These are phyloP conservation scores for Rhodomyrtus psidioides DNA, from an alignment of 441 rosid genomes.

Conservation along the genomic window DNA sequence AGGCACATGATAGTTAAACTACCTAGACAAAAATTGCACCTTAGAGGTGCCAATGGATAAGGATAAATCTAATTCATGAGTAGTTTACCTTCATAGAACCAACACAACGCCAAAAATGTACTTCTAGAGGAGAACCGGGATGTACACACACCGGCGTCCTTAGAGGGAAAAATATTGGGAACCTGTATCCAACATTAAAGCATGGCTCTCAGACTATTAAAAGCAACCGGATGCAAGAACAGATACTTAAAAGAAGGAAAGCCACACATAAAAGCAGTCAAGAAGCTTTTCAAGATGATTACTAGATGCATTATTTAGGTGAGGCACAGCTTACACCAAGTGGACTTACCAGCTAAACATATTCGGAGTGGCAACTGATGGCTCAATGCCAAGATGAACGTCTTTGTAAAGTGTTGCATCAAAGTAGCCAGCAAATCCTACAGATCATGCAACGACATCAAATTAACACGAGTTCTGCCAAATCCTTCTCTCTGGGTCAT, in stretches of 20 bases:
- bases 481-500: neutral
- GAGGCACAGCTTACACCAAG: neutral
- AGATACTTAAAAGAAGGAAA: neutral
- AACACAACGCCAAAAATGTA: slow-evolving; percentile 88
- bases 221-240: neutral
- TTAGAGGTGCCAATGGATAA: neutral
- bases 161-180: slow-evolving; percentile 89
- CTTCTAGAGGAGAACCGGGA: slow-evolving; percentile 64
- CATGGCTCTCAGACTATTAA: neutral
- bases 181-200: slow-evolving; percentile 35
- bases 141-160: slow-evolving; percentile 56
- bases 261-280: neutral
- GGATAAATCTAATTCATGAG: neutral
- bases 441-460: neutral
- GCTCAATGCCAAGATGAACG: slow-evolving; percentile 95
- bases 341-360: slow-evolving; percentile 91
- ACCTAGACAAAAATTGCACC: neutral
- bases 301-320: neutral
- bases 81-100: slow-evolving; percentile 66
- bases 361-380: slow-evolving; percentile 83
- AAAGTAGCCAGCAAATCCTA: slow-evolving; percentile 96
- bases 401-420: slow-evolving; percentile 84
- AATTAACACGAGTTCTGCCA: neutral
- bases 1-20: neutral
- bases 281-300: neutral